These are phyloP conservation scores for Aspergillus heteromorphus DNA, from an alignment of 495 filamentous ascomycete genomes.

Conservation along the genomic window DNA sequence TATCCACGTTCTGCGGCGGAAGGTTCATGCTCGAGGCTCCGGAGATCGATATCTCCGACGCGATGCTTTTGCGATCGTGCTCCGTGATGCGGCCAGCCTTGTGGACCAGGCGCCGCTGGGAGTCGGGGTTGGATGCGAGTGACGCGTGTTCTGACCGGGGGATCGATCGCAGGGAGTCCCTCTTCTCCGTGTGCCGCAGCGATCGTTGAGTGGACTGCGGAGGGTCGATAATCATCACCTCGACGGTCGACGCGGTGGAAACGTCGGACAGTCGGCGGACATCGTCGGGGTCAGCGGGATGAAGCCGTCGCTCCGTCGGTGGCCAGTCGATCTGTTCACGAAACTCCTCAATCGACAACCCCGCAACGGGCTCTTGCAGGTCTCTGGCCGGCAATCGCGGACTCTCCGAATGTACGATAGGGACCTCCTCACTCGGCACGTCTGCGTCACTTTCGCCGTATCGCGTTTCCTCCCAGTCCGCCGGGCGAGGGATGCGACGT, in stretches of 20 bases:
- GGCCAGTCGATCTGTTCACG: slow-evolving; percentile 43
- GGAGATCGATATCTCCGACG: slow-evolving; percentile 52
- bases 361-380: slow-evolving; percentile 17
- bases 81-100: slow-evolving; percentile 44
- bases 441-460: slow-evolving; percentile 13
- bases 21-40: slow-evolving; percentile 44
- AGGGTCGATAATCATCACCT: slow-evolving; percentile 63
- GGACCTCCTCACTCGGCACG: slow-evolving; percentile 19
- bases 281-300: slow-evolving; percentile 32
- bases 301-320: slow-evolving; percentile 19
- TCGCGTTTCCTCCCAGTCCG: slow-evolving; percentile 3
- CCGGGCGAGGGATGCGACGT: neutral
- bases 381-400: slow-evolving; percentile 19
- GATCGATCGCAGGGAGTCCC: slow-evolving; percentile 49
- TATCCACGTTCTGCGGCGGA: slow-evolving; percentile 44
- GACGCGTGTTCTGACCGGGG: slow-evolving; percentile 41
- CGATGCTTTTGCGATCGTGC: slow-evolving; percentile 50
- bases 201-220: slow-evolving; percentile 45
- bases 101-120: slow-evolving; percentile 44
- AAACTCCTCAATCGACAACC: slow-evolving; percentile 33
- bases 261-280: slow-evolving; percentile 50
- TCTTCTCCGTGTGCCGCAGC: slow-evolving; percentile 69
- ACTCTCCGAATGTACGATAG: slow-evolving; percentile 27
- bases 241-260: slow-evolving; percentile 65
- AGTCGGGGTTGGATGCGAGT: slow-evolving; percentile 33